Base-by-base conservation (phyloP, 2,329 filamentous ascomycete species). In the Nothophaeocryptopus gaeumannii region DNA sequence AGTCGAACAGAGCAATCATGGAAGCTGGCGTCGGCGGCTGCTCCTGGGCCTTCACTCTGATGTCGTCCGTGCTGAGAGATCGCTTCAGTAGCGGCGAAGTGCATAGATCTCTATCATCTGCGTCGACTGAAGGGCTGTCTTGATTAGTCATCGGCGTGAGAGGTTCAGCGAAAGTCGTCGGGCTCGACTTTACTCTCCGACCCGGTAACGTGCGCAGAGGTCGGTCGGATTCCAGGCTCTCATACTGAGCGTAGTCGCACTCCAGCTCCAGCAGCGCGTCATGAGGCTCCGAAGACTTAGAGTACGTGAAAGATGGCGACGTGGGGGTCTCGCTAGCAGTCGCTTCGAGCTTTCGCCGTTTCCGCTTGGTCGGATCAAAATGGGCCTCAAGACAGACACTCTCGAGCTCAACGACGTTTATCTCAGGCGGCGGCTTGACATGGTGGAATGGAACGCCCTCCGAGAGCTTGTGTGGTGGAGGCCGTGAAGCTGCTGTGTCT, bases 331-430 rank as follows among this genome's bases (percentile, higher is more conserved):
- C 30, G n/a, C 15, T 32, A 11, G 33, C 12, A 26, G 12, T 30
- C 31, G 39, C 15, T 10, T n/a, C 13, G 14, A 15, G 32, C 15
- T 13, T 43, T 13, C 37, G 37, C 13, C 47, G 47, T 35, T 46
- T 45, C 16, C 32, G 26, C 14, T 8, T n/a, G 13, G 35, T 15
- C 14, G 26, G 36, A 15, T 26, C 30, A 16, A 66, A 45, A 3
- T 60, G 41, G 46, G 68, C 45, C 2, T 44, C 45, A 2, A 73
- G 53, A 13, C 51, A 53, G 2, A 73, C 58, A 5, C 55, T 59
- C 5, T 67, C 50, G 26, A 60, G 45, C 26, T 45, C 29, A 13
- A 45, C 34, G 13, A 35, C 49, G 12, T 2, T 39, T 5, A 58
- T 40, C 5, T 53, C 55, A 16, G 39, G 12, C 13, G 56, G 58